These are phyloP conservation scores for Fagus crenata DNA, from an alignment of 306 rosid species.

Conservation along the genomic window DNA sequence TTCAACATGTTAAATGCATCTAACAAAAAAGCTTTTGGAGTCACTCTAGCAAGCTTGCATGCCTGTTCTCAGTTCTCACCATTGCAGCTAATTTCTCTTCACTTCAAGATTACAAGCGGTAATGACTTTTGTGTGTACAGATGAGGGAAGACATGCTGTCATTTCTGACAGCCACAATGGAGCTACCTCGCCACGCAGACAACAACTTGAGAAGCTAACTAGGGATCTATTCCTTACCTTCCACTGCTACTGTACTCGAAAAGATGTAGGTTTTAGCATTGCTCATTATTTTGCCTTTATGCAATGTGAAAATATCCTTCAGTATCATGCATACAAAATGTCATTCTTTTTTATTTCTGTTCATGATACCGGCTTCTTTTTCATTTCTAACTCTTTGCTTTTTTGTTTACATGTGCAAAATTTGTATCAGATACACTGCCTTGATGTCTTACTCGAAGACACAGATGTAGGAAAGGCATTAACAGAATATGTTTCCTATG, in stretches of 20 bases:
- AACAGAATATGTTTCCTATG: constrained; percentile 68
- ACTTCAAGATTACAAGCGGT: neutral
- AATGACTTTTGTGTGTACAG: constrained; percentile 26
- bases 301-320: neutral
- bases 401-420: neutral
- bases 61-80: neutral
- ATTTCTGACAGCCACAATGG: constrained; percentile 42
- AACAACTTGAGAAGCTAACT: constrained; percentile 50
- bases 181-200: constrained; percentile 48
- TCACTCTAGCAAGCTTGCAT: neutral
- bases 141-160: constrained; percentile 51
- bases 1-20: neutral
- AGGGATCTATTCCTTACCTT: constrained; percentile 65
- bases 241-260: constrained; percentile 95
- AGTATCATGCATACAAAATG: neutral
- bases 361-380: neutral
- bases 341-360: neutral
- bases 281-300: neutral
- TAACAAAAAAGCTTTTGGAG: neutral
- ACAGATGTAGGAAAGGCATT: constrained; percentile 67
- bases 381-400: neutral
- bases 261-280: constrained; percentile 57
- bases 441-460: constrained; percentile 84
- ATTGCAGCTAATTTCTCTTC: neutral
- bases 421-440: constrained; percentile 64